Evolutionary conservation across 352 stramenopile species (phyloP).

Genomic region (Phytophthora lateralis): DNA sequence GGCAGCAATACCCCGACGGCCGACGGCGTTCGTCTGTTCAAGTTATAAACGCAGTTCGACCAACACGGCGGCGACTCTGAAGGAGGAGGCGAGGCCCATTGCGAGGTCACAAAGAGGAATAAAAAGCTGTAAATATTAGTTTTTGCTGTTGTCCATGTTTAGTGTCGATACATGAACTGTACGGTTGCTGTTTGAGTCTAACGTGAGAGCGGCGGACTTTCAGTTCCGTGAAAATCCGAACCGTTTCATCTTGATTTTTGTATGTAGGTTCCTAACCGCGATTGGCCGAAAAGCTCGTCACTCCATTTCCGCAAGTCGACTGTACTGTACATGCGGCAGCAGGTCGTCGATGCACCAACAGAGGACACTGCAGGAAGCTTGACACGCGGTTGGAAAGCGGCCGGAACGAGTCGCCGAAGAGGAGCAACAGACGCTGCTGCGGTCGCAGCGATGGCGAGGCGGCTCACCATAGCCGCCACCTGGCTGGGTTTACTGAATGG

Average conservation of each 20-base stretch:
- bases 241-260: constrained; percentile 7
- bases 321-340: constrained; percentile 9
- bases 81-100: neutral
- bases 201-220: neutral
- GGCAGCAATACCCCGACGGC: constrained; percentile 11
- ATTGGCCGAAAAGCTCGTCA: constrained; percentile 22
- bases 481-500: constrained; percentile 15
- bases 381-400: neutral
- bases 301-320: constrained; percentile 8
- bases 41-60: constrained; percentile 23
- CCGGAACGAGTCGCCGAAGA: constrained; percentile 6
- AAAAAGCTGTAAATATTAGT: constrained; percentile 20
- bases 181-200: too few relatives aligned
- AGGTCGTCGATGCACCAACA: constrained; percentile 12
- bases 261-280: constrained; percentile 6
- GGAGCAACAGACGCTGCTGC: neutral
- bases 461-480: constrained; percentile 12
- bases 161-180: too few relatives aligned
- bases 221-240: constrained; percentile 4
- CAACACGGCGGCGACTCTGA: constrained; percentile 5
- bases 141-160: constrained; percentile 6
- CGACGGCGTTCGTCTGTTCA: constrained; percentile 4
- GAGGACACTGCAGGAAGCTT: neutral
- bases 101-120: constrained; percentile 1
- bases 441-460: neutral